Evolutionary conservation across 257 asterid species (phyloP).

Genomic region (Sherardia arvensis): DNA sequence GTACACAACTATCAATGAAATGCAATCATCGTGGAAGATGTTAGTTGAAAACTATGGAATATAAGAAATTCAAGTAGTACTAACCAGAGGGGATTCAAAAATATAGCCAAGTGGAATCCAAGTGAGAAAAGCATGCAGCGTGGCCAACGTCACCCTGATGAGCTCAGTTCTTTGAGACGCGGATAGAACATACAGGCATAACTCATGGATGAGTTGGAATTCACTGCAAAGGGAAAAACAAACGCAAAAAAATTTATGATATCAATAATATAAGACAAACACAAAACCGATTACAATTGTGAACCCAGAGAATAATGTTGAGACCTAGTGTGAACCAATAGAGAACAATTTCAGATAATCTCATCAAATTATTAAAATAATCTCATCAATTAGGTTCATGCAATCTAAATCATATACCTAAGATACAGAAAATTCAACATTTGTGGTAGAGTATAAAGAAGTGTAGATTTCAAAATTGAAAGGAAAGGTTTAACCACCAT

Average conservation of each 20-base stretch:
- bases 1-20: background rate
- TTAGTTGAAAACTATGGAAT: conserved; percentile 1
- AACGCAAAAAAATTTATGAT: background rate
- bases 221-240: conserved; percentile 45
- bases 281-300: background rate
- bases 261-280: background rate
- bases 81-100: conserved; percentile 93
- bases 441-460: too few species aligned
- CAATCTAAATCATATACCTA: too few species aligned
- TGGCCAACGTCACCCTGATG: conserved; percentile 84
- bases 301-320: too few species aligned
- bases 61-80: conserved; percentile 24
- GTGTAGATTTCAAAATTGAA: too few species aligned
- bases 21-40: background rate
- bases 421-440: too few species aligned
- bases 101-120: conserved; percentile 99
- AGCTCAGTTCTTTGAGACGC: conserved; percentile 97
- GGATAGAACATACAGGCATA: conserved; percentile 81
- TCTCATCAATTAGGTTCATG: too few species aligned
- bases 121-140: conserved; percentile 92
- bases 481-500: background rate
- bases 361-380: too few species aligned
- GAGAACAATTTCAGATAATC: too few species aligned
- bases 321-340: too few species aligned
- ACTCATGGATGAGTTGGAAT: conserved; percentile 91